A percentile compares a stretch with the other conserved stretches of the same genome.
Evolutionary conservation across 805 yeast species (phyloP).

Genomic region (Hyphopichia homilentoma): DNA sequence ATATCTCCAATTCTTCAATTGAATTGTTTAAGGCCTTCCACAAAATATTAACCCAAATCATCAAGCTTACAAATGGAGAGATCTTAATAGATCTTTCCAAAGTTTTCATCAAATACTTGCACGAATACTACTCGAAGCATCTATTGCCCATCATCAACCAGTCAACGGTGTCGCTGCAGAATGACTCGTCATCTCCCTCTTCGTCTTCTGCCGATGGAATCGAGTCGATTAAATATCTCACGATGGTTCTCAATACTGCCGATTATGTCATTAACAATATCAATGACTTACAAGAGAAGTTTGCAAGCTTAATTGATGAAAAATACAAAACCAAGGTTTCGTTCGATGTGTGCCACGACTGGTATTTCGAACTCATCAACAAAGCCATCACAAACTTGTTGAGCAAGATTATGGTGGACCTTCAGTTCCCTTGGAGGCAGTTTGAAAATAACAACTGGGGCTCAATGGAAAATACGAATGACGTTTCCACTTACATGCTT

Average conservation of each 20-base stretch:
- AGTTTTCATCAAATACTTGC: slow-evolving; percentile 64
- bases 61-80: slow-evolving; percentile 32
- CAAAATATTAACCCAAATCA: slow-evolving; percentile 64
- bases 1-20: slow-evolving; percentile 81
- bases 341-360: slow-evolving; percentile 55
- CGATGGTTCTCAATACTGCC: slow-evolving; percentile 79
- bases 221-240: slow-evolving; percentile 63
- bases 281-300: slow-evolving; percentile 67
- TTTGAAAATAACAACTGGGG: slow-evolving; percentile 75
- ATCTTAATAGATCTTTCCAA: slow-evolving; percentile 52
- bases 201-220: slow-evolving; percentile 47
- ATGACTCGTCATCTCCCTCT: background rate
- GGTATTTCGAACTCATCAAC: slow-evolving; percentile 56
- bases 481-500: slow-evolving; percentile 65
- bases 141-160: slow-evolving; percentile 26
- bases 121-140: slow-evolving; percentile 36
- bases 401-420: slow-evolving; percentile 54
- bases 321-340: slow-evolving; percentile 37
- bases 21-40: slow-evolving; percentile 81
- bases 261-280: slow-evolving; percentile 83
- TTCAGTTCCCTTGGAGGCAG: slow-evolving; percentile 78
- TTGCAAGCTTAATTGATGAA: slow-evolving; percentile 35
- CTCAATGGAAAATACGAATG: slow-evolving; percentile 57
- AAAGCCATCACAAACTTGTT: slow-evolving; percentile 54
- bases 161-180: slow-evolving; percentile 7